A percentile compares a stretch with the other conserved stretches of the same genome.
Evolutionary conservation across 345 rosid genomes (phyloP).

Genomic region (Brassica napus): DNA sequence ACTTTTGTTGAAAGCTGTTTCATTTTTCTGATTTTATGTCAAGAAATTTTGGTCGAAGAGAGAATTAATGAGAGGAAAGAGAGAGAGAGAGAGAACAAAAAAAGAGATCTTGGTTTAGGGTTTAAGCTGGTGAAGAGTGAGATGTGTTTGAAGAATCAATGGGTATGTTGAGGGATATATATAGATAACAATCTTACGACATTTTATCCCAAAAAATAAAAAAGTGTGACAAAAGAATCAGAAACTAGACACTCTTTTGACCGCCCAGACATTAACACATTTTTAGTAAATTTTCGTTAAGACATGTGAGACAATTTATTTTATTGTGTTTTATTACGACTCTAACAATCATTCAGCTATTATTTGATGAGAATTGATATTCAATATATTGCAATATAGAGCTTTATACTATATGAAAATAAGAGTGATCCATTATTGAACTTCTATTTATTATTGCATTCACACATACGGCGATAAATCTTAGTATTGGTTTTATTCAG

Average conservation of each 20-base stretch:
- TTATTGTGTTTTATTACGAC: slow-evolving; percentile 16
- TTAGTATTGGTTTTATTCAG: slow-evolving; percentile 18
- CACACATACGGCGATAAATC: slow-evolving; percentile 29
- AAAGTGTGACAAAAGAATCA: slow-evolving; percentile 22
- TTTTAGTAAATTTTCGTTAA: slow-evolving; percentile 12
- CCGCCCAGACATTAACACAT: slow-evolving; percentile 30
- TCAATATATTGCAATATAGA: background rate
- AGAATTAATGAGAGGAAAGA: background rate
- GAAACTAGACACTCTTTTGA: slow-evolving; percentile 25
- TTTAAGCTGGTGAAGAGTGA: slow-evolving; percentile 30
- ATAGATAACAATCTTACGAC: slow-evolving; percentile 28
- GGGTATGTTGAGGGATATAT: slow-evolving; percentile 30
- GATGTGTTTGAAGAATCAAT: slow-evolving; percentile 34
- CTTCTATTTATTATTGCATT: slow-evolving; percentile 16
- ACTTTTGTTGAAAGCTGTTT: slow-evolving; percentile 63
- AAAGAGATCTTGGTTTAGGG: slow-evolving; percentile 26
- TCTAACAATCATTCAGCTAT: slow-evolving; percentile 30
- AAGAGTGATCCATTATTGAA: slow-evolving; percentile 29
- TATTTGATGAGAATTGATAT: background rate
- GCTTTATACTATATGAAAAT: slow-evolving; percentile 6
- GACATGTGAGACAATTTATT: slow-evolving; percentile 36
- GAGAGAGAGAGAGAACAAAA: background rate
- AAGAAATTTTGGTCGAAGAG: background rate
- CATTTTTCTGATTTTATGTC: slow-evolving; percentile 37
- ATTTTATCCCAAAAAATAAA: background rate